Percentiles rank a stretch among this genome's conserved stretches.
Evolutionary conservation across 306 rosid genomes (phyloP).

Genomic region (Gleditsia sinensis): DNA sequence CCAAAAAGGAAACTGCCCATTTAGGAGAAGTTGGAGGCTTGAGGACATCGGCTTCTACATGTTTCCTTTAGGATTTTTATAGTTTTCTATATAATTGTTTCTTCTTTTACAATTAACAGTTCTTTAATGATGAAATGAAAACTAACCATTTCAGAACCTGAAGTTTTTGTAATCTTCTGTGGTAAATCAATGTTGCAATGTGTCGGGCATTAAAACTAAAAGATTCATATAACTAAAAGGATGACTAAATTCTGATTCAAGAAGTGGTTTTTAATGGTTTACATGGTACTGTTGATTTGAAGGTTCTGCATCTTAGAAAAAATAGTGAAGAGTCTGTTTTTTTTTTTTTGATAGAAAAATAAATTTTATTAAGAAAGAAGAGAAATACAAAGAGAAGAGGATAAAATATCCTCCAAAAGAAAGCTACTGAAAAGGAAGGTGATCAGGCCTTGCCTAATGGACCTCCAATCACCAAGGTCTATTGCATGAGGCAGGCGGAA

Average conservation of each 20-base stretch:
- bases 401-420: too few relatives aligned
- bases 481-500: too few relatives aligned
- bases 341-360: too few relatives aligned
- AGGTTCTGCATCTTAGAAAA: not conserved
- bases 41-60: not conserved
- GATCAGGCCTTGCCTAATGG: too few relatives aligned
- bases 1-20: not conserved
- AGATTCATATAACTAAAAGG: not conserved
- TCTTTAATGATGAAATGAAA: not conserved
- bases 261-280: constrained; percentile 4
- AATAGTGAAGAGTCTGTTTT: too few relatives aligned
- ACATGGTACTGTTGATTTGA: not conserved
- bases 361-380: too few relatives aligned
- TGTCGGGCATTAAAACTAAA: not conserved
- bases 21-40: constrained; percentile 9
- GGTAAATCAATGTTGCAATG: constrained; percentile 1
- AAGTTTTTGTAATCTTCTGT: not conserved
- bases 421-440: too few relatives aligned
- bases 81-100: not conserved
- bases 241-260: not conserved
- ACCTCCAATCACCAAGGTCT: too few relatives aligned
- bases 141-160: not conserved
- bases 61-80: not conserved
- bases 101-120: constrained; percentile 1
- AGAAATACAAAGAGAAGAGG: too few relatives aligned